Base-by-base conservation (phyloP, 2,329 filamentous ascomycete species). In the Zasmidium cellare region DNA sequence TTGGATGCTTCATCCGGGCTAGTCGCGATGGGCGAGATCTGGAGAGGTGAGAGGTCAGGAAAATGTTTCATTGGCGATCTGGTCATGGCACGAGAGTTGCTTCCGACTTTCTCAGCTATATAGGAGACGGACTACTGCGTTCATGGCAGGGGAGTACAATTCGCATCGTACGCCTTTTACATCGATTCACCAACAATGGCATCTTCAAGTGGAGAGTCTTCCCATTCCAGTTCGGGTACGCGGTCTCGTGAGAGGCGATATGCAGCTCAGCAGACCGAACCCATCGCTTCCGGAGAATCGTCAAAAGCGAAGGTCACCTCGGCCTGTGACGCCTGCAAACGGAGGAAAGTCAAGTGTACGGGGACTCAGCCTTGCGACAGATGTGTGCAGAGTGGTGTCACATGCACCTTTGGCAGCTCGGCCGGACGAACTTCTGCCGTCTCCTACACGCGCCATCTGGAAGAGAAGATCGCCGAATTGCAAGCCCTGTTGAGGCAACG, bases 321-420 rank as follows among this genome's bases (percentile, higher is more conserved):
- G 9, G 47, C 52, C 16, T 58, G 56, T 46, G 56, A 58, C 24
- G 47, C 47, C 3, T 58, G 56, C 56, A 54, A 54, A 18, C 31
- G 56, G 9, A 20, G 41, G 3, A 58, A 58, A 41, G 46, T 58
- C 14, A 58, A 55, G 23, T 58, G 56, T 38, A 38, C 25, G 12
- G 52, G 56, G 3, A 31, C 18, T 9, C 51, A 58, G 41, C 56
- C 56, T 35, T 58, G 56, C 47, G 25, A 58, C 12, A 44, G 46
- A 20, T 58, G 56, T 20, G 31, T 46, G 2, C 24, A 18, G 18
- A 41, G 24, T 3, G 47, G 41, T 2, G 46, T 50, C 9, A 23
- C 38, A 18, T 58, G 56, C 41, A 58, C 56, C 19, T 58, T 24
- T 20, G 56, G 56, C 2, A 55, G 46, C 25, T 51, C 38, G 45